These are phyloP conservation scores for Salvia sclarea DNA, from an alignment of 305 asterid species.

Conservation along the genomic window DNA sequence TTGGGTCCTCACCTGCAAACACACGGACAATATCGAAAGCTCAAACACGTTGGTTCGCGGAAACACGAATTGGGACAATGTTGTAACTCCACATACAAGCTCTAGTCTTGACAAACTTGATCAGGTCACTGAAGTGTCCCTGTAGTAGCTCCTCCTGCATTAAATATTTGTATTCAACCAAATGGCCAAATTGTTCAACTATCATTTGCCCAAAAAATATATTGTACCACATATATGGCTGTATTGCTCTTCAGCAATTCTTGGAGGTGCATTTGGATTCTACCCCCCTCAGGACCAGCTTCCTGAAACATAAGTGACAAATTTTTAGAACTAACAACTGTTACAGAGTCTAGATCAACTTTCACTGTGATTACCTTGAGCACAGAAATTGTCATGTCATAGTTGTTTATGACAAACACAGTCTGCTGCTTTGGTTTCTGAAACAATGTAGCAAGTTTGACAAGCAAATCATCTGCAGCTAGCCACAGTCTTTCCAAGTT, in stretches of 20 bases:
- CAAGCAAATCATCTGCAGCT: conserved; percentile 90
- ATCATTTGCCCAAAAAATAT: too few species aligned
- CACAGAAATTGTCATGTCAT: conserved; percentile 92
- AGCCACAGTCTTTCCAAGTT: conserved; percentile 90
- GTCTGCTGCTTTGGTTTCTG: conserved; percentile 80
- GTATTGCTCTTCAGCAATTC: conserved; percentile 87
- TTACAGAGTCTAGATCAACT: too few species aligned
- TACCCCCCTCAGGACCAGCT: conserved; percentile 93
- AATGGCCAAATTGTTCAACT: too few species aligned
- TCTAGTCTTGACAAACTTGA: conserved; percentile 90
- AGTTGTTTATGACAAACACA: conserved; percentile 88
- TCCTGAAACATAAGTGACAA: conserved; percentile 59
- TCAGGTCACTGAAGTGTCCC: conserved; percentile 83
- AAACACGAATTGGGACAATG: not conserved
- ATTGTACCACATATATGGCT: conserved; percentile 83
- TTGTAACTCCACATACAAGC: conserved; percentile 54
- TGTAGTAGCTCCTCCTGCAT: conserved; percentile 83
- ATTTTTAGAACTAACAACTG: conserved; percentile 18
- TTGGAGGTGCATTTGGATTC: conserved; percentile 85
- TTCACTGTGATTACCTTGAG: conserved; percentile 66
- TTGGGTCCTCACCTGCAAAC: conserved; percentile 71
- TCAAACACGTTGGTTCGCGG: not conserved
- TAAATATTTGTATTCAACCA: not conserved
- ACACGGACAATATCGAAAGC: conserved; percentile 3
- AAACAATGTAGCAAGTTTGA: conserved; percentile 79